phyloP scores from a whole-genome alignment of 2,329 filamentous ascomycete genomes.

The Alternaria brassicicola region DNA sequence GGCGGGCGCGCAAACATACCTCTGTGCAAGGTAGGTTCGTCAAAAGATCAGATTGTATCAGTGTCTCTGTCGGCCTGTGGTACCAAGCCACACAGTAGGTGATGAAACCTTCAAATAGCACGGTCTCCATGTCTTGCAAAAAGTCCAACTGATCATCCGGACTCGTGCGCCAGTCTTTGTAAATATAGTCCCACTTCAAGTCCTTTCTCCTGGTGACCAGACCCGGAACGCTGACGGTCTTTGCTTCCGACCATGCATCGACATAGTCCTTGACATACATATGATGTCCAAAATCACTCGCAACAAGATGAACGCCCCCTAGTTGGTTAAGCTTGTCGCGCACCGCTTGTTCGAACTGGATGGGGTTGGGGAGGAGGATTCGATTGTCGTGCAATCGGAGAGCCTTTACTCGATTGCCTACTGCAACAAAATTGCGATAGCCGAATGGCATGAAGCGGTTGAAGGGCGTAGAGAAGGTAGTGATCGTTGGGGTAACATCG shows the following conservation, averaged over 20 bases:
- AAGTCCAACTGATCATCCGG: constrained; percentile 23
- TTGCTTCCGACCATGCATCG: constrained; percentile 16
- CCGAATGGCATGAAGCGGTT: constrained; percentile 25
- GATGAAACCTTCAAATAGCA: constrained; percentile 25
- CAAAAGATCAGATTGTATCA: constrained; percentile 21
- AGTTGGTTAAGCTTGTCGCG: constrained; percentile 11
- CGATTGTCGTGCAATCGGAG: constrained; percentile 14
- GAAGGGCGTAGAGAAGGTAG: constrained; percentile 23
- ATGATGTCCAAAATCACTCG: constrained; percentile 22
- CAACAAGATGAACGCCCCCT: constrained; percentile 20
- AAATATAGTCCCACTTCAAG: constrained; percentile 20
- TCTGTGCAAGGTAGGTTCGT: constrained; percentile 26
- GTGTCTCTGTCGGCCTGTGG: constrained; percentile 16
- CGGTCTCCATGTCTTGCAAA: constrained; percentile 19
- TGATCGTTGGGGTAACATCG: constrained; percentile 12
- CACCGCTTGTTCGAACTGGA: constrained; percentile 13
- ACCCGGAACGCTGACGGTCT: constrained; percentile 19
- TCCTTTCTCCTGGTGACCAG: constrained; percentile 19
- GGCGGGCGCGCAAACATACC: background rate
- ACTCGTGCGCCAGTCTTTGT: constrained; percentile 11
- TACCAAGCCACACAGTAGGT: constrained; percentile 25
- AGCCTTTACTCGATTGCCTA: constrained; percentile 24
- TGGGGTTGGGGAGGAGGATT: constrained; percentile 20
- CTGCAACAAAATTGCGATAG: constrained; percentile 23
- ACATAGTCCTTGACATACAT: constrained; percentile 14